Evolutionary conservation across 2,329 filamentous ascomycete species (phyloP).

Genomic region (Amauroascus verrucosus): DNA sequence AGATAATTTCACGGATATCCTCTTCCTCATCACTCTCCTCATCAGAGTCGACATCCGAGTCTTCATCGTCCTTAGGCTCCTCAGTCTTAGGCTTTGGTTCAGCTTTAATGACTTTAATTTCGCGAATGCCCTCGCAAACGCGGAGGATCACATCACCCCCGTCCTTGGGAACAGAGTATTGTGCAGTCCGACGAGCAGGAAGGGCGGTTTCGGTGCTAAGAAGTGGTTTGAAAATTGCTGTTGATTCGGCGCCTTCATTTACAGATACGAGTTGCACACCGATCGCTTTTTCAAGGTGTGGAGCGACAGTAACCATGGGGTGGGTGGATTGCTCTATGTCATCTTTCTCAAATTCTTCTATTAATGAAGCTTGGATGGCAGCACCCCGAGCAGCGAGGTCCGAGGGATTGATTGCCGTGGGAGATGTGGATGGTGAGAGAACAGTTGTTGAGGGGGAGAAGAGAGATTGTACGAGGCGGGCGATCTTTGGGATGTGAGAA

Average conservation of each 20-base stretch:
- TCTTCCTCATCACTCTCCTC: slow-evolving; percentile 61
- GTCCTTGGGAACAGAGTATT: slow-evolving; percentile 63
- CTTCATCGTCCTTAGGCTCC: slow-evolving; percentile 46
- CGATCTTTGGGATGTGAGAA: slow-evolving; percentile 88
- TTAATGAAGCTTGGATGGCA: slow-evolving; percentile 86
- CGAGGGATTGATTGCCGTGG: slow-evolving; percentile 79
- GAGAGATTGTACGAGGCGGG: slow-evolving; percentile 62
- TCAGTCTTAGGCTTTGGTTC: slow-evolving; percentile 59
- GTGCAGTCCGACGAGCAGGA: slow-evolving; percentile 73
- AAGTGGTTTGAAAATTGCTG: slow-evolving; percentile 67
- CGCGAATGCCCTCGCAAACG: slow-evolving; percentile 74
- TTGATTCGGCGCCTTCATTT: slow-evolving; percentile 39
- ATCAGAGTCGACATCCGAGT: slow-evolving; percentile 53
- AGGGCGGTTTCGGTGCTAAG: slow-evolving; percentile 79
- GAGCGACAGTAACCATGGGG: slow-evolving; percentile 85
- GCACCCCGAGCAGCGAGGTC: slow-evolving; percentile 83
- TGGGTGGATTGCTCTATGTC: slow-evolving; percentile 96
- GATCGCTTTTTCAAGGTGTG: slow-evolving; percentile 79
- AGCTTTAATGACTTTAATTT: slow-evolving; percentile 88
- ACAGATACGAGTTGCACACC: slow-evolving; percentile 59
- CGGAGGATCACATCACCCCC: slow-evolving; percentile 83
- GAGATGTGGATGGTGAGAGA: slow-evolving; percentile 68
- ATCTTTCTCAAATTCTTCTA: slow-evolving; percentile 85
- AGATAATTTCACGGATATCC: slow-evolving; percentile 79
- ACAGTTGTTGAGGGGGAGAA: slow-evolving; percentile 74